Evolutionary conservation across 257 asterid genomes (phyloP).

Genomic region (Nicotiana noctiflora): DNA sequence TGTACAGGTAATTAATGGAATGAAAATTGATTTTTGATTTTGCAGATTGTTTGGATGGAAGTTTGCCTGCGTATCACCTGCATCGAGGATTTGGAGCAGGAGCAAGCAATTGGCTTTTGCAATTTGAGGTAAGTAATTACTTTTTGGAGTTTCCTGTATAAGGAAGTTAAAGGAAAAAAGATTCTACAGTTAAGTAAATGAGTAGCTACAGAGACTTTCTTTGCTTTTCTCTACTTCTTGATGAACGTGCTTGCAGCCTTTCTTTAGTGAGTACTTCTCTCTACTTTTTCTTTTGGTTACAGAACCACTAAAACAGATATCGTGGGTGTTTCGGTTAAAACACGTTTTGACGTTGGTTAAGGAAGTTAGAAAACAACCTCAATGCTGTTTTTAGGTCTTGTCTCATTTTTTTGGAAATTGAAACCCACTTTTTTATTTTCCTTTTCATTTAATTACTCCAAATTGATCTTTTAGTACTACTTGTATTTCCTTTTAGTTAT

Average conservation of each 20-base stretch:
- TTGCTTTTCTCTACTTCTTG: not conserved
- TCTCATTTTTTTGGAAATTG: not conserved
- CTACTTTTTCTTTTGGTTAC: not conserved
- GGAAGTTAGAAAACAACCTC: not conserved
- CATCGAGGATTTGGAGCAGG: conserved; percentile 92
- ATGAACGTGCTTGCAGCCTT: conserved; percentile 13
- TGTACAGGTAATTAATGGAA: not conserved
- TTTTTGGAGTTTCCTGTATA: conserved; percentile 3
- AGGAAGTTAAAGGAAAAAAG: conserved; percentile 20
- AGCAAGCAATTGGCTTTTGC: conserved; percentile 79
- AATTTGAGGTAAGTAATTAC: conserved; percentile 63
- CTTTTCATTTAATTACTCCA: not conserved
- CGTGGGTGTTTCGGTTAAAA: not conserved
- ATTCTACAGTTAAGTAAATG: not conserved
- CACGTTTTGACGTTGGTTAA: not conserved
- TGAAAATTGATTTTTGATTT: not conserved
- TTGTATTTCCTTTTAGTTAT: not conserved
- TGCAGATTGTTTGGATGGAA: conserved; percentile 94
- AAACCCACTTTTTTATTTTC: not conserved
- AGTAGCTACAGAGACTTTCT: not conserved
- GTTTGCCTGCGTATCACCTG: conserved; percentile 85
- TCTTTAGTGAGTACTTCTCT: not conserved
- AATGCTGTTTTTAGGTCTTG: not conserved
- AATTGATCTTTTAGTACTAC: not conserved
- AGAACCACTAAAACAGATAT: not conserved